Evolutionary conservation across 2,329 filamentous ascomycete genomes (phyloP).

Genomic region (Penicillium thymicola): DNA sequence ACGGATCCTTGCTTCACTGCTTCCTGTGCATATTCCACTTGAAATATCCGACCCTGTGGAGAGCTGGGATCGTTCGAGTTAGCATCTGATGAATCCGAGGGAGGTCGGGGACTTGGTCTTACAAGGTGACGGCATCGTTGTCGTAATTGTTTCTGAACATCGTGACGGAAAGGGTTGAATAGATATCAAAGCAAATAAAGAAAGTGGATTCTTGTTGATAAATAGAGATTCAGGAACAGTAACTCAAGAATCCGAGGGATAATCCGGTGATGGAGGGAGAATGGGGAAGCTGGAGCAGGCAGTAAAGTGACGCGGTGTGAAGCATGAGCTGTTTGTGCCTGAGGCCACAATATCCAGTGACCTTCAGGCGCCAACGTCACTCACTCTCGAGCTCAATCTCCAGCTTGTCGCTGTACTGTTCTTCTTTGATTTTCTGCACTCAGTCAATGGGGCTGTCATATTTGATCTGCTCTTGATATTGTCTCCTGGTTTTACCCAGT

Average conservation of each 20-base stretch:
- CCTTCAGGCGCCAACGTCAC: slow-evolving; percentile 34
- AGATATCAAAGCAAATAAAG: slow-evolving; percentile 3
- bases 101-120: slow-evolving; percentile 34
- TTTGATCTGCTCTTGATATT: slow-evolving; percentile 3
- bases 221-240: slow-evolving; percentile 10
- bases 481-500: slow-evolving; percentile 1
- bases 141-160: slow-evolving; percentile 99
- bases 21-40: slow-evolving; percentile 98
- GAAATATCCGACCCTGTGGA: slow-evolving; percentile 98
- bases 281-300: slow-evolving; percentile 30
- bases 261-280: slow-evolving; percentile 14
- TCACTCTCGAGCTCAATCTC: slow-evolving; percentile 18
- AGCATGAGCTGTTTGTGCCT: slow-evolving; percentile 28
- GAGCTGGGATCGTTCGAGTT: slow-evolving; percentile 60
- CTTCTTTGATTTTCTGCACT: slow-evolving; percentile 7
- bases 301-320: slow-evolving; percentile 37
- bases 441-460: slow-evolving; percentile 19
- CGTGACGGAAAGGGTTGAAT: slow-evolving; percentile 39
- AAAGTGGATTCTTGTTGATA: slow-evolving; percentile 9
- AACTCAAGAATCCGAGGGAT: slow-evolving; percentile 17
- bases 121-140: slow-evolving; percentile 99
- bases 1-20: slow-evolving; percentile 99
- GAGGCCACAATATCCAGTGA: slow-evolving; percentile 26
- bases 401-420: slow-evolving; percentile 1
- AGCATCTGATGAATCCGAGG: slow-evolving; percentile 14